A percentile compares a stretch with the other conserved stretches of the same genome.
Conservation (phyloP, 805 yeast species). For the Kregervanrija fluxuum region DNA sequence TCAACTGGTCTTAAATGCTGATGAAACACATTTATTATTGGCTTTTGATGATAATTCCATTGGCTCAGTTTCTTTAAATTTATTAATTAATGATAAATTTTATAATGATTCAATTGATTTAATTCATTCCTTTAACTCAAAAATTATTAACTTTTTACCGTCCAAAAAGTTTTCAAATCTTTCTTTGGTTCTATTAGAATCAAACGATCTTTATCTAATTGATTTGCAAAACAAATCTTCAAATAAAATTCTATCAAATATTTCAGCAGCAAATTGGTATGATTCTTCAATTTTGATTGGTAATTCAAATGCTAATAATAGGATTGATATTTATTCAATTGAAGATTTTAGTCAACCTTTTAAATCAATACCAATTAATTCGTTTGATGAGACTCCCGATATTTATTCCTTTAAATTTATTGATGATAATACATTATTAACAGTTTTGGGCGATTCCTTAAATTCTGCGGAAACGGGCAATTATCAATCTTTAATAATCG, state of each 20-base stretch:
- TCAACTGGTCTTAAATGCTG: slow-evolving; percentile 17
- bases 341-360: neutral
- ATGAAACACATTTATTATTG: slow-evolving; percentile 14
- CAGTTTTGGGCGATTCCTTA: slow-evolving; percentile 3
- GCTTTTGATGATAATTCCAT: slow-evolving; percentile 9
- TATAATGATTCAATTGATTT: slow-evolving; percentile 4
- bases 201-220: slow-evolving; percentile 2
- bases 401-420: slow-evolving; percentile 5
- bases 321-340: slow-evolving; percentile 13
- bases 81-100: slow-evolving; percentile 5
- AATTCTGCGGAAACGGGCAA: neutral
- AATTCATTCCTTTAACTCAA: neutral
- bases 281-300: slow-evolving; percentile 1
- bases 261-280: slow-evolving; percentile 11
- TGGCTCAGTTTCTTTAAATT: neutral
- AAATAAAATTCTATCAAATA: neutral
- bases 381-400: neutral
- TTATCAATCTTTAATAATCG: slow-evolving; percentile 4
- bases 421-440: neutral
- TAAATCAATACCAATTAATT: too few species aligned
- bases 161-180: neutral
- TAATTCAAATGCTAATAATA: slow-evolving; percentile 1
- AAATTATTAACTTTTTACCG: slow-evolving; percentile 6
- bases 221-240: slow-evolving; percentile 1
- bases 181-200: slow-evolving; percentile 1